A percentile compares a stretch with the other conserved stretches of the same genome.
These are phyloP conservation scores for Penicillium expansum DNA, from an alignment of 2,329 filamentous ascomycete species.

Conservation along the genomic window DNA sequence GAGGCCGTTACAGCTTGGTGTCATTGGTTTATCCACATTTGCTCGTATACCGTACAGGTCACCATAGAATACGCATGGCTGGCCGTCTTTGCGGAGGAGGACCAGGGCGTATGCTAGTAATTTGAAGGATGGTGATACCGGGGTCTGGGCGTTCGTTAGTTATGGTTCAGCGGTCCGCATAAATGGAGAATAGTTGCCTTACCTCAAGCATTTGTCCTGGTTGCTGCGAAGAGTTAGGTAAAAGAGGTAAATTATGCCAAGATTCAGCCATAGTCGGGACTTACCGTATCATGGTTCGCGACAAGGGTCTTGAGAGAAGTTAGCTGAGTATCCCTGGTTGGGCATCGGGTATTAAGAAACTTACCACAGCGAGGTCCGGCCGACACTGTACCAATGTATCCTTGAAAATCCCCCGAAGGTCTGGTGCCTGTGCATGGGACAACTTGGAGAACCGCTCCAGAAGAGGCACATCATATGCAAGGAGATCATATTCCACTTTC, in stretches of 20 bases:
- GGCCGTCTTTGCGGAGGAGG: slow-evolving; percentile 61
- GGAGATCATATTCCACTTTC: slow-evolving; percentile 57
- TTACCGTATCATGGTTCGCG: slow-evolving; percentile 25
- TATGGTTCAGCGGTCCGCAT: background rate
- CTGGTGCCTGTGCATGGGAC: slow-evolving; percentile 55
- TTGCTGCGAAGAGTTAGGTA: slow-evolving; percentile 46
- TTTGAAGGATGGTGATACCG: slow-evolving; percentile 66
- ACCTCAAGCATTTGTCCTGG: slow-evolving; percentile 61
- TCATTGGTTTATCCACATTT: slow-evolving; percentile 48
- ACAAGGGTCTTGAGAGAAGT: slow-evolving; percentile 19
- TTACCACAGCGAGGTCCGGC: slow-evolving; percentile 51
- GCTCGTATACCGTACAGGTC: slow-evolving; percentile 64
- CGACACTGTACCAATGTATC: slow-evolving; percentile 55
- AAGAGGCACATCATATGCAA: slow-evolving; percentile 66
- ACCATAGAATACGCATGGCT: slow-evolving; percentile 69
- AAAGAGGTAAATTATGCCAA: background rate
- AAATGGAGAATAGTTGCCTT: slow-evolving; percentile 4
- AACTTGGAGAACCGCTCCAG: slow-evolving; percentile 65
- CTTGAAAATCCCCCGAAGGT: slow-evolving; percentile 64
- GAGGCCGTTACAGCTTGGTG: slow-evolving; percentile 53
- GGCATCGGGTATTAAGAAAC: background rate
- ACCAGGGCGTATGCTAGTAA: slow-evolving; percentile 70
- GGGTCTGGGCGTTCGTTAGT: slow-evolving; percentile 41
- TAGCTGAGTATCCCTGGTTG: slow-evolving; percentile 1
- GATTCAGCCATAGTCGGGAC: background rate